Conservation (phyloP, 768 basidiomycete genomes). For the Collybia nuda region DNA sequence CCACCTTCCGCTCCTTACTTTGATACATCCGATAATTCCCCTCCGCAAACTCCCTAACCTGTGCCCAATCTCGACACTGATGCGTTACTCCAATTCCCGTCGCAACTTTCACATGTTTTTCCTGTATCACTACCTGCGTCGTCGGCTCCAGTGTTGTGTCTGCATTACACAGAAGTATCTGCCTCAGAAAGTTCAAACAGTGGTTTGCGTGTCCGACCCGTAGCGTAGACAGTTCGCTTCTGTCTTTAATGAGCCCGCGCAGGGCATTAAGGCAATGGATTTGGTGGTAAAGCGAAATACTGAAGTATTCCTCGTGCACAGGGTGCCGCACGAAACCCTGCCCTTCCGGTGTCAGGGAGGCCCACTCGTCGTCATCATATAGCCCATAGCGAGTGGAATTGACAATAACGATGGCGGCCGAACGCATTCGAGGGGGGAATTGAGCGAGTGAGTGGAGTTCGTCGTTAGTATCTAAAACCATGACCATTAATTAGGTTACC, state of each 20-base stretch:
- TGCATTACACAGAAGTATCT: slow-evolving; percentile 9
- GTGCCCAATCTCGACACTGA: slow-evolving; percentile 11
- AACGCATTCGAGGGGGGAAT: neutral
- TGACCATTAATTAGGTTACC: too few species aligned
- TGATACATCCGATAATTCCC: slow-evolving; percentile 6
- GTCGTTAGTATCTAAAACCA: too few species aligned
- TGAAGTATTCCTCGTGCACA: slow-evolving; percentile 3
- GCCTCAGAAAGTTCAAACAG: slow-evolving; percentile 8
- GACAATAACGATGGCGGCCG: slow-evolving; percentile 5
- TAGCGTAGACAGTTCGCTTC: neutral
- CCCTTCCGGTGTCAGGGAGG: slow-evolving; percentile 8
- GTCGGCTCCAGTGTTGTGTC: slow-evolving; percentile 11
- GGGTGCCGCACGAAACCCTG: slow-evolving; percentile 8
- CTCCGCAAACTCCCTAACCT: slow-evolving; percentile 9
- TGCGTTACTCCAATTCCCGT: slow-evolving; percentile 8
- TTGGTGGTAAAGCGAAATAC: slow-evolving; percentile 10
- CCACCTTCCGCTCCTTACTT: neutral
- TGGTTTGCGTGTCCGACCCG: slow-evolving; percentile 2
- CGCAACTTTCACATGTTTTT: slow-evolving; percentile 5
- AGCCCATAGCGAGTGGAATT: slow-evolving; percentile 9
- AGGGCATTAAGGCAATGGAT: slow-evolving; percentile 10
- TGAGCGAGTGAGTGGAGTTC: too few species aligned
- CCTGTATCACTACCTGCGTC: neutral
- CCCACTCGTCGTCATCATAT: slow-evolving; percentile 8
- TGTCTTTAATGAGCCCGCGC: slow-evolving; percentile 3